These are phyloP conservation scores for Lobosporangium transversale DNA, from an alignment of 192 early-diverging fungal species.

Conservation along the genomic window DNA sequence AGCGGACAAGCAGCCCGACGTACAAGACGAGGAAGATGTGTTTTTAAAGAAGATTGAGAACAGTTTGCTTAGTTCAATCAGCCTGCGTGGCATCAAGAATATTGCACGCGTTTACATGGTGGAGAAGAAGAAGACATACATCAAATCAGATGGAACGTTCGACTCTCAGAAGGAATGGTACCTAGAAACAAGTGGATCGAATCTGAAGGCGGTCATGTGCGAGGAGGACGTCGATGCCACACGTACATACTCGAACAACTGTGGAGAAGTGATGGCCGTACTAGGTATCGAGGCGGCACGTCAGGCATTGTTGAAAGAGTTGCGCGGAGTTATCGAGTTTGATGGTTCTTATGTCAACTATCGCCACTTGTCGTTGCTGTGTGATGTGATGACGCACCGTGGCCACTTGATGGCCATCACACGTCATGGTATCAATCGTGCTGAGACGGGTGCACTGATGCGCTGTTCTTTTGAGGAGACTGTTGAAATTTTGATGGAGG, in stretches of 20 bases:
- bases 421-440: constrained; percentile 97
- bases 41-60: constrained; percentile 89
- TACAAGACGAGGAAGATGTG: constrained; percentile 85
- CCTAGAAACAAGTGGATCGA: constrained; percentile 95
- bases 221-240: constrained; percentile 83
- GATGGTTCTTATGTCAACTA: constrained; percentile 99
- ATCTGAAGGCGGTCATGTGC: constrained; percentile 87
- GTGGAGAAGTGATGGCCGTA: constrained; percentile 90
- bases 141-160: constrained; percentile 72
- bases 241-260: constrained; percentile 90
- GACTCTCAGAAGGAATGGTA: constrained; percentile 73
- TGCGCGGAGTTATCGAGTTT: constrained; percentile 93
- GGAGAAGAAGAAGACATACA: constrained; percentile 60
- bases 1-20: constrained; percentile 63
- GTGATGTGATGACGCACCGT: constrained; percentile 95
- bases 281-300: constrained; percentile 98
- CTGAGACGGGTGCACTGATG: constrained; percentile 93
- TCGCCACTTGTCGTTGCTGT: constrained; percentile 93
- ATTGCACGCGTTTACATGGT: constrained; percentile 89
- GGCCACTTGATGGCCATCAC: constrained; percentile 97
- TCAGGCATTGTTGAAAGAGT: constrained; percentile 86
- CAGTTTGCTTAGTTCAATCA: constrained; percentile 87
- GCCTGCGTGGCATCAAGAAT: constrained; percentile 87
- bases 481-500: constrained; percentile 97
- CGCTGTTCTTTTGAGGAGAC: constrained; percentile 99